Evolutionary conservation across 495 filamentous ascomycete genomes (phyloP), one percentile per base, ranked within the genome.

Genomic region (Clavariopsis aquatica): DNA sequence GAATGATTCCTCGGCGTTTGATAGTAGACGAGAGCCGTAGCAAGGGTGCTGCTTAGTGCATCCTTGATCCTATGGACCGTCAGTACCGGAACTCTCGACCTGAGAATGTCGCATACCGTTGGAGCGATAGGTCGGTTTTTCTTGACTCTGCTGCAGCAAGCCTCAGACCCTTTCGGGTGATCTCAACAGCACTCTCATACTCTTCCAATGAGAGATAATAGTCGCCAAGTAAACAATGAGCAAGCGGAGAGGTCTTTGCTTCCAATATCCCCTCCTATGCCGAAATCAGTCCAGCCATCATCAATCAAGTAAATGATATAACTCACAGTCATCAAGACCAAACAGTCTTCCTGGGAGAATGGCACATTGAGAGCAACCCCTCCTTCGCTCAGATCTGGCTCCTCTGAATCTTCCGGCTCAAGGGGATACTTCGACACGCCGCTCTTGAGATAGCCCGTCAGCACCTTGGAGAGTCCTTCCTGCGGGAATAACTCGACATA

Each of bases 201-300:
- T 99, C 94, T 65, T 96, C 92, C 5, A 96, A 77, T 56, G 87
- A 82, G 36, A 92, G 81, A 69, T 96, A 96, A 61, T 94, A 90
- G 64, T 96, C 89, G 29, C 83, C 85, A 81, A 94, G 88, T 23
- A 98, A 77, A 17, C 93, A 84, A 75, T 95, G 90, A 15, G 91
- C 89, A 57, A 98, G 82, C 7, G 89, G 76, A 2, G 94, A 99
- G 34, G 84, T 81, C 1, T 80, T 75, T n/a, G 83, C 81, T 47
- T 83, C 81, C 45, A 88, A 80, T 34, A 96, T 79, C 0, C 92
- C 94, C 61, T 96, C 93, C 12, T 69, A 36, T 38, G 17, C 19
- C 10, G 45, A 10, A 17, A 36, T 65, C 53, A 43, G 38, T 43
- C 38, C n/a, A 3, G 29, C 43, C 13, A 36, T 17, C 12, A 53